Evolutionary conservation across 2,329 filamentous ascomycete species (phyloP).

Genomic region (Whalleya microplaca): DNA sequence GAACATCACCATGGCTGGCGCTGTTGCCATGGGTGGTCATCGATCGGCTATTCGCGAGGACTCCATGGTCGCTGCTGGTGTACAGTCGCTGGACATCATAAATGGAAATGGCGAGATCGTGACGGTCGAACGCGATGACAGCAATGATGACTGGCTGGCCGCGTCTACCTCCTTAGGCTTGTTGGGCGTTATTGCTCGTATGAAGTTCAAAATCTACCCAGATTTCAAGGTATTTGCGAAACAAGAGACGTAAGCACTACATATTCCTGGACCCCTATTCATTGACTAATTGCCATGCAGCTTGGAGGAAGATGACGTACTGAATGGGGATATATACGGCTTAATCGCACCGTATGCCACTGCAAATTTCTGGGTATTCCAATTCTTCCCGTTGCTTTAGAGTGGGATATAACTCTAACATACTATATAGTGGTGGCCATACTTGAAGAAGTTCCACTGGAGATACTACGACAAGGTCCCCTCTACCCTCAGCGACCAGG

Average conservation of each 20-base stretch:
- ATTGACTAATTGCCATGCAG: constrained; percentile 29
- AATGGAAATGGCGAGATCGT: constrained; percentile 50
- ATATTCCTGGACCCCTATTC: too few species aligned
- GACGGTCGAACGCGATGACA: constrained; percentile 46
- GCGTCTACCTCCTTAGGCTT: constrained; percentile 55
- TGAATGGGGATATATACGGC: constrained; percentile 53
- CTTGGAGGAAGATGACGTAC: constrained; percentile 50
- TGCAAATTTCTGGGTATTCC: constrained; percentile 52
- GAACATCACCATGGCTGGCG: constrained; percentile 56
- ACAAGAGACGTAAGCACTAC: constrained; percentile 48
- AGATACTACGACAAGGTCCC: constrained; percentile 55
- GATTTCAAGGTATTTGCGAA: constrained; percentile 56
- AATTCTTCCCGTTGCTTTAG: background rate
- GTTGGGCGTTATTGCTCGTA: constrained; percentile 50
- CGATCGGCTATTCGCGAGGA: constrained; percentile 51
- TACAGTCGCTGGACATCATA: constrained; percentile 52
- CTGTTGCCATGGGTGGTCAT: constrained; percentile 57
- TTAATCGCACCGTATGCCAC: constrained; percentile 55
- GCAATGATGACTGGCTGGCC: constrained; percentile 53
- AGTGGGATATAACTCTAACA: constrained; percentile 11
- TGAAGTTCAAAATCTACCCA: constrained; percentile 54
- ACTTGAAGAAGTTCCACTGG: constrained; percentile 54
- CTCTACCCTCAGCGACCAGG: constrained; percentile 43
- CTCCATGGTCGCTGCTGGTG: constrained; percentile 54
- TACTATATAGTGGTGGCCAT: constrained; percentile 52